Evolutionary conservation across 179 eudicot species (phyloP).

Genomic region (Gypsophila paniculata): DNA sequence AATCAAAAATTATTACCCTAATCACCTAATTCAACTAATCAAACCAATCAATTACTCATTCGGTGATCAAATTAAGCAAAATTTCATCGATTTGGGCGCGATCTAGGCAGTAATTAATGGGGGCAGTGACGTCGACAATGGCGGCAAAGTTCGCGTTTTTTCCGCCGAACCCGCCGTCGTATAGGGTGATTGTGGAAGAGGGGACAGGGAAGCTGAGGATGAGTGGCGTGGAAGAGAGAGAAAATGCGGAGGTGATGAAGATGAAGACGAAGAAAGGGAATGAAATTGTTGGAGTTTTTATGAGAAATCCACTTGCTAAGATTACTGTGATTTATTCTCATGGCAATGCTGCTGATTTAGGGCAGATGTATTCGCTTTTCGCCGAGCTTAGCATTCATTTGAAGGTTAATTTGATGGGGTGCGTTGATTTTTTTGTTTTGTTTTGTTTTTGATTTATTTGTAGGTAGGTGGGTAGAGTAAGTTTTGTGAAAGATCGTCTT

Average conservation of each 20-base stretch:
- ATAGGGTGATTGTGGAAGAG: constrained; percentile 45
- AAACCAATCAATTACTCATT: too few species aligned
- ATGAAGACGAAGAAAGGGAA: constrained; percentile 66
- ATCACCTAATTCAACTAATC: too few species aligned
- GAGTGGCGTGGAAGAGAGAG: constrained; percentile 54
- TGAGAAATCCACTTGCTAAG: constrained; percentile 66
- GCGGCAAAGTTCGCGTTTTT: constrained; percentile 91
- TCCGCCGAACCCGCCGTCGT: constrained; percentile 83
- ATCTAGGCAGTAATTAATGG: constrained; percentile 46
- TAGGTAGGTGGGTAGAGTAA: too few species aligned
- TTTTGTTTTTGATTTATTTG: too few species aligned
- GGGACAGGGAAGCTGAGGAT: constrained; percentile 57
- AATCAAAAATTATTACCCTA: too few species aligned
- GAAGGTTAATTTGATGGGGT: constrained; percentile 88
- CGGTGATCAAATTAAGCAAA: too few species aligned
- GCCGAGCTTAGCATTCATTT: constrained; percentile 76
- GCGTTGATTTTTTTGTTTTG: constrained; percentile 6
- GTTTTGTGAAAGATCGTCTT: too few species aligned
- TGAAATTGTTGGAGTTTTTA: constrained; percentile 64
- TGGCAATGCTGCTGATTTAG: constrained; percentile 94
- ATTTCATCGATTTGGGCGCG: too few species aligned
- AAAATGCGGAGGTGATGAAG: constrained; percentile 67
- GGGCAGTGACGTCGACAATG: constrained; percentile 76
- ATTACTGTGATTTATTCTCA: constrained; percentile 80
- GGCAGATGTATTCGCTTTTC: constrained; percentile 86